Evolutionary conservation across 768 basidiomycete species (phyloP), one percentile per base, ranked within the genome.

Genomic region (Auriscalpium vulgare): DNA sequence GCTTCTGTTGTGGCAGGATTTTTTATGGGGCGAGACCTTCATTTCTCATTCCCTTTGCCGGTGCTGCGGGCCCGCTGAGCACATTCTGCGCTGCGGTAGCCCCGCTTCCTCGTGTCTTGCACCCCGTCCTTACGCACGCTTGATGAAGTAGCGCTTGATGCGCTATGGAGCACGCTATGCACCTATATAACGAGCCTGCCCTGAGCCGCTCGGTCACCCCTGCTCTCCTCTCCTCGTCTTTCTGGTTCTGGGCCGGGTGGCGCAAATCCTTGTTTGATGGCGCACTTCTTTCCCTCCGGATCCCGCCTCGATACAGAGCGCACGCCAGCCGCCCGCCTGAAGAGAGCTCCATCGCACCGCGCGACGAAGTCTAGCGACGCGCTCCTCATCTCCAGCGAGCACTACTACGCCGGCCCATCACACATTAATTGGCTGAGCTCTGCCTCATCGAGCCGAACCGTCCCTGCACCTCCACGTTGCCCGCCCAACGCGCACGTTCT

Each of bases 401-500:
- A 51, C 44, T 59, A 53, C 43, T 37, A 23, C 36, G 36, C 50
- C 23, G 59, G 56, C 4, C 61, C 61, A 4, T 62, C 61, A 37
- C 46, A 59, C 37, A 56, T 62, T 21, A 62, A 54, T 49, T 57
- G 61, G 61, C 38, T 62, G 35, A 55, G 54, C 35, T 60, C 38
- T 46, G 23, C 45, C 10, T 49, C 54, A 8, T 37, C 55, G 2
- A 40, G 58, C 38, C 55, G 23, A 37, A 14, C 58, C 16, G 53
- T 43, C 34, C 52, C 52, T 8, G 23, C 13, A 9, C 9, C 38
- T 53, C 61, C 61, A 1, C 53, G 43, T 29, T 47, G 56, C 10
- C 61, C 59, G 14, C 56, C 56, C 17, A 57, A 44, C 23, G 61
- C 23, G 16, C 56, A 51, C 19, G 17, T 29, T 9, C 54, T 62